These are phyloP conservation scores for Amylostereum chailletii DNA, from an alignment of 1,284 basidiomycete species.

Conservation along the genomic window DNA sequence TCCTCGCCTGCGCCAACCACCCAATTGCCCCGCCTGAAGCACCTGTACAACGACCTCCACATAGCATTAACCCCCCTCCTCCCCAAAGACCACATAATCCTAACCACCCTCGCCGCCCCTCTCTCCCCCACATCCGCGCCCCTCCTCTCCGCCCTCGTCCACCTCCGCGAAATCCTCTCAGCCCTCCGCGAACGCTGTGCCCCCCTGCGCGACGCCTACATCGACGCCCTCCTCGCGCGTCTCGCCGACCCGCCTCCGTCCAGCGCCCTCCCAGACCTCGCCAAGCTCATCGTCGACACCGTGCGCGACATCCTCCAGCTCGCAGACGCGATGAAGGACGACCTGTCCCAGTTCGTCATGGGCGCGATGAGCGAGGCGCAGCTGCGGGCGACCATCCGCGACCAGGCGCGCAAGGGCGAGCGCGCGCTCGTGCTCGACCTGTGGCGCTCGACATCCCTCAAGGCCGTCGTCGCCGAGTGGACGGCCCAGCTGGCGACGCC, in stretches of 20 bases:
- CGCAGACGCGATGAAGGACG: constrained; percentile 51
- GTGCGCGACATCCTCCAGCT: constrained; percentile 39
- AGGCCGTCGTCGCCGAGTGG: constrained; percentile 34
- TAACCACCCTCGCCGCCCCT: constrained; percentile 43
- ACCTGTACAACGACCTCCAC: constrained; percentile 45
- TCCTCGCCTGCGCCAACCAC: constrained; percentile 32
- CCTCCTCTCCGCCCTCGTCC: constrained; percentile 41
- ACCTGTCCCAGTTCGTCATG: constrained; percentile 50
- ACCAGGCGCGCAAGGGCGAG: constrained; percentile 46
- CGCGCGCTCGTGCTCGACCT: constrained; percentile 39
- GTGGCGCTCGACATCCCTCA: constrained; percentile 33
- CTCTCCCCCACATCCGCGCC: constrained; percentile 59
- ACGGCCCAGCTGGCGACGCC: constrained; percentile 15
- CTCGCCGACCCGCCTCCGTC: constrained; percentile 28
- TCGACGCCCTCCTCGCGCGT: constrained; percentile 33
- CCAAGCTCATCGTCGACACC: constrained; percentile 34
- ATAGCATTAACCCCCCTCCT: constrained; percentile 43
- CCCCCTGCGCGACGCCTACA: constrained; percentile 47
- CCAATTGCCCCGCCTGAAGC: constrained; percentile 42
- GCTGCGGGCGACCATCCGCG: constrained; percentile 33
- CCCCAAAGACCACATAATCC: constrained; percentile 36
- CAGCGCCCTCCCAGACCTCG: constrained; percentile 19
- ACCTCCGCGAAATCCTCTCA: constrained; percentile 40
- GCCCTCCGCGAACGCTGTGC: constrained; percentile 53
- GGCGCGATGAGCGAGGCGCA: constrained; percentile 57